Conservation (phyloP, 2,329 filamentous ascomycete genomes). For the Fusarium sp. region DNA sequence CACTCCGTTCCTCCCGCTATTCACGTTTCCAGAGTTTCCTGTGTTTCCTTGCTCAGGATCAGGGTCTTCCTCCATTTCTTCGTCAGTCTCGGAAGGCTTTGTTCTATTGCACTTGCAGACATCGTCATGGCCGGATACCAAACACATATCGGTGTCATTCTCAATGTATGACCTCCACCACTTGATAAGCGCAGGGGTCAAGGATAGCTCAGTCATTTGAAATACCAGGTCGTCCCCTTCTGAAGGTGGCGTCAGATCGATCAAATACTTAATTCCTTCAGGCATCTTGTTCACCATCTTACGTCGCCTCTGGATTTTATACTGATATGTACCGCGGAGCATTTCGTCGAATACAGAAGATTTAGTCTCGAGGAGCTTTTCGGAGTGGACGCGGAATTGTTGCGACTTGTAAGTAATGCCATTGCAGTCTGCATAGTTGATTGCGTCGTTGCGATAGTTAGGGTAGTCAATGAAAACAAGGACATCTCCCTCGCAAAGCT, state of each 20-base stretch:
- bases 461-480: slow-evolving; percentile 58
- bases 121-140: slow-evolving; percentile 56
- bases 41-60: not conserved
- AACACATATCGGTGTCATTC: slow-evolving; percentile 45
- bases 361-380: slow-evolving; percentile 58
- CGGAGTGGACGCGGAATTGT: slow-evolving; percentile 58
- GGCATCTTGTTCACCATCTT: slow-evolving; percentile 51
- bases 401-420: slow-evolving; percentile 50
- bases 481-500: slow-evolving; percentile 55
- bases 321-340: slow-evolving; percentile 56
- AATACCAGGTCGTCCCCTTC: slow-evolving; percentile 73
- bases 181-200: slow-evolving; percentile 64
- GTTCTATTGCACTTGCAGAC: slow-evolving; percentile 49
- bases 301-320: slow-evolving; percentile 52
- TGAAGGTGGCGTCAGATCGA: slow-evolving; percentile 71
- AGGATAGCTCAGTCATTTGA: slow-evolving; percentile 67
- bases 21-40: not conserved
- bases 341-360: slow-evolving; percentile 61
- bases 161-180: slow-evolving; percentile 61
- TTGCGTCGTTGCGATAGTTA: slow-evolving; percentile 25
- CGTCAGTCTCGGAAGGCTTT: not conserved
- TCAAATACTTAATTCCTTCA: slow-evolving; percentile 64
- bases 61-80: not conserved
- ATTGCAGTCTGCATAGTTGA: slow-evolving; percentile 50
- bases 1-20: not conserved